A percentile compares a stretch with the other conserved stretches of the same genome.
These are phyloP conservation scores for Penicillium sp. DNA, from an alignment of 2,329 filamentous ascomycete species.

Conservation along the genomic window DNA sequence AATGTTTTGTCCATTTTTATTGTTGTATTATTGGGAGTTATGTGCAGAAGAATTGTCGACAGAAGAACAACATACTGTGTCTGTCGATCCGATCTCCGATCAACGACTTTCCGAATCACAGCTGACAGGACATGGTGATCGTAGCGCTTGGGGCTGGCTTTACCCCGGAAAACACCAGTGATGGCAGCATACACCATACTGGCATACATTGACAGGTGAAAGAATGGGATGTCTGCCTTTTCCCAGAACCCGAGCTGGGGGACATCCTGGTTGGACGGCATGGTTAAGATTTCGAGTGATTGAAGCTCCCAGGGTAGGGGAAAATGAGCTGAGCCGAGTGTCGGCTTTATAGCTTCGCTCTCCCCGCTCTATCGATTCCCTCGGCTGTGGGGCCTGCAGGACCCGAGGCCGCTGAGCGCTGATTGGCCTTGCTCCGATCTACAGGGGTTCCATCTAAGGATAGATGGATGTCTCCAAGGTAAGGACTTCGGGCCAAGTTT, in stretches of 20 bases:
- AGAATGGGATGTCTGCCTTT: slow-evolving; percentile 32
- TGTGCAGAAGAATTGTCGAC: background rate
- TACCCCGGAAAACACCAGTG: slow-evolving; percentile 40
- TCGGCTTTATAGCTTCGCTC: background rate
- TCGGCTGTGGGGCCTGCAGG: background rate
- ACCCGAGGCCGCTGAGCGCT: background rate
- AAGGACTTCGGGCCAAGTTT: no score
- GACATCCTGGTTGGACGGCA: slow-evolving; percentile 11
- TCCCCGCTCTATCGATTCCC: background rate
- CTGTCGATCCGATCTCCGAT: slow-evolving; percentile 28
- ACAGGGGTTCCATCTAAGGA: background rate
- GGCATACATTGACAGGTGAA: slow-evolving; percentile 25
- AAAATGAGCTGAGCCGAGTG: background rate
- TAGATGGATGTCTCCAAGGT: background rate
- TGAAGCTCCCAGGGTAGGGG: background rate
- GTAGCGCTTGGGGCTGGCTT: slow-evolving; percentile 35
- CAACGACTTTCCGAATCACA: slow-evolving; percentile 27
- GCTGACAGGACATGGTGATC: slow-evolving; percentile 34
- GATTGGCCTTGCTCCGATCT: background rate
- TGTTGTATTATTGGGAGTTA: background rate
- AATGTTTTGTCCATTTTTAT: background rate
- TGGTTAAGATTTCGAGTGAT: background rate
- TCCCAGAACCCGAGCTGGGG: slow-evolving; percentile 35
- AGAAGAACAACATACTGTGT: slow-evolving; percentile 30
- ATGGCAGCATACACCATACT: slow-evolving; percentile 30